Percentiles rank a stretch among this genome's conserved stretches.
Conservation (phyloP, 164 flowering plant species). For the Macadamia tetraphylla region DNA sequence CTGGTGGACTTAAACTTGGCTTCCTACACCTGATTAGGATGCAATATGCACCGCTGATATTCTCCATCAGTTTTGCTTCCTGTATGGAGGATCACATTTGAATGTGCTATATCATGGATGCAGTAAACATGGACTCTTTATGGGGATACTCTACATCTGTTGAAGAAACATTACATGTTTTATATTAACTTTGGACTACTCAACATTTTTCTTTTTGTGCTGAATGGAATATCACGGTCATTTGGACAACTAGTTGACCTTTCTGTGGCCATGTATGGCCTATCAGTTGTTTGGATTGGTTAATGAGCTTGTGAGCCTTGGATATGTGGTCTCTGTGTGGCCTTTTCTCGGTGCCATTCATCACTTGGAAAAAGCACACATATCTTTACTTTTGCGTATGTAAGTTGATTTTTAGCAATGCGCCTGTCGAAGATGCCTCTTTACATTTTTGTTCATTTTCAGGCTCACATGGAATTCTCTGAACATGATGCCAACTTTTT, state of each 20-base stretch:
- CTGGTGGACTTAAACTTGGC: not conserved
- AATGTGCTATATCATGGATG: not conserved
- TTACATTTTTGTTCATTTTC: slow-evolving; percentile 18
- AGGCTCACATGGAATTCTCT: slow-evolving; percentile 97
- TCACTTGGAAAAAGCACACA: not conserved
- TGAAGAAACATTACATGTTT: not conserved
- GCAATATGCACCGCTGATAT: not conserved
- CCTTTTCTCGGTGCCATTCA: not conserved
- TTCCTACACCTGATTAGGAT: not conserved
- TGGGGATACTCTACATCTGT: not conserved
- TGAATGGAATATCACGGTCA: not conserved
- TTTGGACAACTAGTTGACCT: not conserved
- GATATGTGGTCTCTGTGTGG: not conserved
- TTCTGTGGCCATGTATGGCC: not conserved
- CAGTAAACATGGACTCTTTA: not conserved
- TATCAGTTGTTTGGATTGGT: too few relatives aligned
- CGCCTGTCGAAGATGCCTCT: not conserved
- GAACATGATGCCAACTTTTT: slow-evolving; percentile 92
- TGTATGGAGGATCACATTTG: not conserved
- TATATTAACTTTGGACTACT: not conserved
- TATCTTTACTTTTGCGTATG: not conserved
- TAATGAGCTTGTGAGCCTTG: too few relatives aligned
- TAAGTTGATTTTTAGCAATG: slow-evolving; percentile 1
- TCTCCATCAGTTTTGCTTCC: not conserved
- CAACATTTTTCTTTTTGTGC: not conserved